These are phyloP conservation scores for Serendipita sp. DNA, from an alignment of 768 basidiomycete species.

Conservation along the genomic window DNA sequence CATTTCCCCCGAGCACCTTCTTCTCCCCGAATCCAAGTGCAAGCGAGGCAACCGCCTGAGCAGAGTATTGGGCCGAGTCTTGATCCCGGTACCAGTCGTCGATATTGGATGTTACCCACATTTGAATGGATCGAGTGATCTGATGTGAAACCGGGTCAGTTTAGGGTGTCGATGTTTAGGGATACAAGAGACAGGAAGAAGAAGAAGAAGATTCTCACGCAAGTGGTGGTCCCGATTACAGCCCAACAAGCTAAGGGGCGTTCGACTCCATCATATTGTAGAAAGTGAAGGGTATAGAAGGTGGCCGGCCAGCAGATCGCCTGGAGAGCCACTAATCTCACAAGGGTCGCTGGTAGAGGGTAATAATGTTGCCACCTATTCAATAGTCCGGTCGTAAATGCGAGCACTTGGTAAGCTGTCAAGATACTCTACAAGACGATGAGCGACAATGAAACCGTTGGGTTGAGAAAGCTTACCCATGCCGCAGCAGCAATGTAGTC, in stretches of 20 bases:
- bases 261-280: constrained; percentile 36
- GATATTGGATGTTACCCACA: constrained; percentile 94
- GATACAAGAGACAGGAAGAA: too few relatives aligned
- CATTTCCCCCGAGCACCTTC: constrained; percentile 11
- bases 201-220: constrained; percentile 23
- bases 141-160: too few relatives aligned
- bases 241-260: constrained; percentile 85
- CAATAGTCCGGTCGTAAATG: constrained; percentile 75
- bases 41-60: constrained; percentile 1
- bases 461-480: not conserved
- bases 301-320: constrained; percentile 96
- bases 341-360: constrained; percentile 69
- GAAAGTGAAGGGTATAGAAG: constrained; percentile 60
- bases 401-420: constrained; percentile 80
- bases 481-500: not conserved
- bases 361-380: constrained; percentile 88
- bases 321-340: constrained; percentile 82
- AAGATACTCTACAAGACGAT: constrained; percentile 42
- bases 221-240: constrained; percentile 77
- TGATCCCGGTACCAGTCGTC: constrained; percentile 18
- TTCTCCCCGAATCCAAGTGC: constrained; percentile 25
- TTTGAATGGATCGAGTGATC: constrained; percentile 59
- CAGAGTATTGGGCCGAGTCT: not conserved
- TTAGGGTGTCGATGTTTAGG: not conserved
- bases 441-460: not conserved